A percentile compares a stretch with the other conserved stretches of the same genome.
These are phyloP conservation scores for Tephrocybe sp. DNA, from an alignment of 768 basidiomycete genomes.

Conservation along the genomic window DNA sequence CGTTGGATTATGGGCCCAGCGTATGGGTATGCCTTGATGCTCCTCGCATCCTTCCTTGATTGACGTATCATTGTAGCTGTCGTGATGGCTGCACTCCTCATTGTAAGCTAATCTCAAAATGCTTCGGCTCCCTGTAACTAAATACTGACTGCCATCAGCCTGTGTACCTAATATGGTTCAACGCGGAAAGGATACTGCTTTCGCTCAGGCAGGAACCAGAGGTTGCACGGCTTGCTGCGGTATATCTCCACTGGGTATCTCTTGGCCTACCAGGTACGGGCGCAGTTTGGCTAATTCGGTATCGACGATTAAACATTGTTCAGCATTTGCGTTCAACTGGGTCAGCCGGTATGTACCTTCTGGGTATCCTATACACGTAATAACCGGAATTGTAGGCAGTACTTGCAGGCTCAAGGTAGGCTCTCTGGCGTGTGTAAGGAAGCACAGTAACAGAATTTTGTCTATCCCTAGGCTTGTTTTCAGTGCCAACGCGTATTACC, in stretches of 20 bases:
- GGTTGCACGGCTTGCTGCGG: slow-evolving; percentile 70
- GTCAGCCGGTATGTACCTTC: background rate
- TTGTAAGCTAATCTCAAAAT: too few relatives aligned
- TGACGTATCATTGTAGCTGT: slow-evolving; percentile 42
- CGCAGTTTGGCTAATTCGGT: background rate
- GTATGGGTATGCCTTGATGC: slow-evolving; percentile 61
- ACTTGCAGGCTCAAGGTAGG: slow-evolving; percentile 86
- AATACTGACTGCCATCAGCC: too few relatives aligned
- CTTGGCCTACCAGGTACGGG: slow-evolving; percentile 68
- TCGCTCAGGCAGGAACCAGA: slow-evolving; percentile 76
- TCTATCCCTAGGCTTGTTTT: slow-evolving; percentile 88
- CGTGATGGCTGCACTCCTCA: slow-evolving; percentile 51
- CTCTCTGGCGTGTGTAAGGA: too few relatives aligned
- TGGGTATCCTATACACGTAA: slow-evolving; percentile 20
- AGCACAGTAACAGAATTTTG: too few relatives aligned
- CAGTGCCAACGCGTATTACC: slow-evolving; percentile 81
- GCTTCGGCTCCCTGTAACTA: too few relatives aligned
- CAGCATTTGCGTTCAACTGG: slow-evolving; percentile 23
- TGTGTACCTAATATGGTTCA: slow-evolving; percentile 35
- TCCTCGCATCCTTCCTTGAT: background rate
- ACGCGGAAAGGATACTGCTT: slow-evolving; percentile 75
- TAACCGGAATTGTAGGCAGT: slow-evolving; percentile 43
- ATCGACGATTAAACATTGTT: background rate
- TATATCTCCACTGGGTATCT: slow-evolving; percentile 73
- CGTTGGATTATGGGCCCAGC: slow-evolving; percentile 89